Evolutionary conservation across 768 basidiomycete species (phyloP), one percentile per base, ranked within the genome.

Genomic region (Kwoniella newhampshirensis): DNA sequence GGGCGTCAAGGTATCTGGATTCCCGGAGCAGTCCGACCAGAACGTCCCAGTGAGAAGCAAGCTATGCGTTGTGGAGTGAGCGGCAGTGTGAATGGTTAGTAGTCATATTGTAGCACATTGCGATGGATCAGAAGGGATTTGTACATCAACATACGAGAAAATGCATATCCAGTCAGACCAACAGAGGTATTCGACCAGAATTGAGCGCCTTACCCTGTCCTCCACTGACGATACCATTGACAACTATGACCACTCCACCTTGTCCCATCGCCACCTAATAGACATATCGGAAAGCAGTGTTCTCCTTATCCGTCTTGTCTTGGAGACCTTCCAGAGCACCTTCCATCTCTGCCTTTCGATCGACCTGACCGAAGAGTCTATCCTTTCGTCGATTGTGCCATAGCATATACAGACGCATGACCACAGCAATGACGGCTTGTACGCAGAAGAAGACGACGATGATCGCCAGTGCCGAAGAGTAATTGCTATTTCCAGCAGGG

Each of bases 31-130:
- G 26, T 55, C 57, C 1, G 60, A 72, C 15, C 66, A 76, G 41
- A 77, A 77, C 51, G 75, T 77, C 4, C 69, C 77, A 11, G 71
- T 77, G n/a, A 57, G 71, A 25, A 70, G 71, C 48, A 71, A 64
- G 50, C 52, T 76, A 25, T 72, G 70, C 43, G 59, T 60, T 17
- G 69, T 76, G 3, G 69, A 67, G 32, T 32, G 32, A 32, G 32
- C 32, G 32, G 13, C 32, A 13, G 32, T 6, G 32, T 32, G 32
- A 13, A 6, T 6, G 6, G 6, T 32, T 32, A 32, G n/a, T n/a
- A n/a, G n/a, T n/a, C n/a, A n/a, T n/a, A n/a, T 32, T 32, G 32
- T 32, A 32, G 32, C 32, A 6, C n/a, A n/a, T n/a, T n/a, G n/a
- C n/a, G n/a, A n/a, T n/a, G n/a, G n/a, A n/a, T n/a, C n/a, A n/a